These are phyloP conservation scores for Leersia perrieri DNA, from an alignment of 176 grass and related monocot genomes.

Conservation along the genomic window DNA sequence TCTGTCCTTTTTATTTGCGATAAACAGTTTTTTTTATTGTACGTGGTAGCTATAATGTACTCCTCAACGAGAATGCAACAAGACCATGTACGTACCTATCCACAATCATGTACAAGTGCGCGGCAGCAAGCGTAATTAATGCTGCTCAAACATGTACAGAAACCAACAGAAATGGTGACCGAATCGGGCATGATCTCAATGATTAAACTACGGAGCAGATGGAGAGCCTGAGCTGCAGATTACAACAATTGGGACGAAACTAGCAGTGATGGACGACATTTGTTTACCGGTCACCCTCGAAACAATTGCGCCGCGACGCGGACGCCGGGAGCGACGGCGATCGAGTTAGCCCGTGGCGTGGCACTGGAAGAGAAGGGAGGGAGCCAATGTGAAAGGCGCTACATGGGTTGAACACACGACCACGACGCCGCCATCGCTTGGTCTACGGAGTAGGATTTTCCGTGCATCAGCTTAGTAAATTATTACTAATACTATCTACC, in stretches of 20 bases:
- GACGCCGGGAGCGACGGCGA: constrained; percentile 21
- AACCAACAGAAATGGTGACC: background rate
- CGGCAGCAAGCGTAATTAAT: background rate
- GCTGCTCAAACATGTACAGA: background rate
- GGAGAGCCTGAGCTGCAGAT: background rate
- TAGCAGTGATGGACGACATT: background rate
- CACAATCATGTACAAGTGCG: background rate
- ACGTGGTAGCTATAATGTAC: background rate
- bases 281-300: constrained; percentile 25
- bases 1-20: background rate
- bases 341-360: background rate
- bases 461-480: too few relatives aligned
- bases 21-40: background rate
- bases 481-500: too few relatives aligned
- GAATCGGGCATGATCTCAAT: constrained; percentile 2
- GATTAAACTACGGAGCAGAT: background rate
- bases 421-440: background rate
- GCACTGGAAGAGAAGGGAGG: background rate
- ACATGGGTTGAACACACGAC: background rate
- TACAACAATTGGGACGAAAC: background rate
- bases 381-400: background rate
- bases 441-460: constrained; percentile 23
- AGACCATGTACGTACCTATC: background rate
- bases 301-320: constrained; percentile 22
- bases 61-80: background rate